A percentile compares a stretch with the other conserved stretches of the same genome.
These are phyloP conservation scores for Rhamnella rubrinervis DNA, from an alignment of 331 rosid species.

Conservation along the genomic window DNA sequence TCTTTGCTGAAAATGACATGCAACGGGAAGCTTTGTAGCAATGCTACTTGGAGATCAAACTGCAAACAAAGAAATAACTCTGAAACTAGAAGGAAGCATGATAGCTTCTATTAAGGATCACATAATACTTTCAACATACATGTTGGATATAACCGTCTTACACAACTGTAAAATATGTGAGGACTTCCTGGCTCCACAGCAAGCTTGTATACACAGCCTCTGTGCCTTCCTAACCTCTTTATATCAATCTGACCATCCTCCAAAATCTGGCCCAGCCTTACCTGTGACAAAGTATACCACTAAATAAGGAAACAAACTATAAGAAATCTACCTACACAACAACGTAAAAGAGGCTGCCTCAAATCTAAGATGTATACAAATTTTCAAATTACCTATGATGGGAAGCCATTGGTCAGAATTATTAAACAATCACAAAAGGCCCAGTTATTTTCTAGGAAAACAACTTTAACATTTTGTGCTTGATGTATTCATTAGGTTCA, in stretches of 20 bases:
- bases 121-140: constrained; percentile 44
- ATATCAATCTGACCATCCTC: constrained; percentile 48
- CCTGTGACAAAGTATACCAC: constrained; percentile 32
- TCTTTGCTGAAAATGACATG: constrained; percentile 32
- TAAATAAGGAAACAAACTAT: constrained; percentile 3
- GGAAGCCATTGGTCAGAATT: neutral
- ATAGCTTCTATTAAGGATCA: constrained; percentile 26
- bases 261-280: constrained; percentile 49
- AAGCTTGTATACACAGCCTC: constrained; percentile 54
- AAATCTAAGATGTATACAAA: neutral
- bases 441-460: constrained; percentile 4
- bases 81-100: constrained; percentile 28
- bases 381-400: neutral
- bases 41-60: constrained; percentile 60
- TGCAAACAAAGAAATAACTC: constrained; percentile 45
- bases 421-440: neutral
- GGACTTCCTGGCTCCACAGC: constrained; percentile 71
- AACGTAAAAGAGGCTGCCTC: neutral
- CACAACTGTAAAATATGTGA: constrained; percentile 52
- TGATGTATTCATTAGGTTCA: neutral
- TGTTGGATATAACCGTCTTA: constrained; percentile 62
- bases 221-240: constrained; percentile 47
- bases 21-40: constrained; percentile 50
- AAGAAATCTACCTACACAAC: constrained; percentile 6
- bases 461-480: constrained; percentile 10